Base-by-base conservation (phyloP, 1,139 yeast genomes). In the Debaryomyces udenii region DNA sequence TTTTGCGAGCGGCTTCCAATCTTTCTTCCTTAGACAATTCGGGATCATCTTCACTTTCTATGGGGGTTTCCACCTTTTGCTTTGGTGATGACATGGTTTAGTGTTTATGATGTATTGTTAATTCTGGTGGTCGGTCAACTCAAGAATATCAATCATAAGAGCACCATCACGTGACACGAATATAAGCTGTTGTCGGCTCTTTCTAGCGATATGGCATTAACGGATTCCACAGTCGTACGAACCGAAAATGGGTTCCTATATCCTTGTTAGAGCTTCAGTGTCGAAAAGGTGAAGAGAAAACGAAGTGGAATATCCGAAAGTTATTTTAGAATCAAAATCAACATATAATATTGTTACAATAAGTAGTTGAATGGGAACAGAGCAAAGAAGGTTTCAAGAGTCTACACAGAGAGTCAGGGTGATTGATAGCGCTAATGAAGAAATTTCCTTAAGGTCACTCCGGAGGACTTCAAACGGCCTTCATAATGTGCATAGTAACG, bases 1-100 rank as follows among this genome's bases (percentile, higher is more conserved):
- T 75, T 64, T 80, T 80, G 53, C 81, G 73, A 10, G 88, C 88
- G 1, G 81, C 81, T 46, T 81, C 86, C 38, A 83, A 65, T 57
- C 80, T 72, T 52, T 79, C 83, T 44, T 78, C 82, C 48, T 78
- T 76, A 37, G 59, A 55, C 45, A 66, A 57, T 48, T 66, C 71
- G 11, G 44, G 46, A 27, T 56, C 61, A 17, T 51, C 51, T 6
- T 40, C 43, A 37, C 41, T 51, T 10, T 17, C 17, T 3, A 26
- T 15, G 9, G 15, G 10, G 5, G 22, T 11, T 6, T 26, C 36
- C n/a, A 14, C 22, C 18, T 37, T 35, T 23, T 20, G 10, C n/a
- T 26, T 27, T 9, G 40, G 14, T 7, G 40, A 35, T 18, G 38
- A 20, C 38, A 35, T 35, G 18, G 27, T 23, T 26, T 26, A 16